Evolutionary conservation across 164 flowering plant species (phyloP).

Genomic region (Umbilicus rupestris): DNA sequence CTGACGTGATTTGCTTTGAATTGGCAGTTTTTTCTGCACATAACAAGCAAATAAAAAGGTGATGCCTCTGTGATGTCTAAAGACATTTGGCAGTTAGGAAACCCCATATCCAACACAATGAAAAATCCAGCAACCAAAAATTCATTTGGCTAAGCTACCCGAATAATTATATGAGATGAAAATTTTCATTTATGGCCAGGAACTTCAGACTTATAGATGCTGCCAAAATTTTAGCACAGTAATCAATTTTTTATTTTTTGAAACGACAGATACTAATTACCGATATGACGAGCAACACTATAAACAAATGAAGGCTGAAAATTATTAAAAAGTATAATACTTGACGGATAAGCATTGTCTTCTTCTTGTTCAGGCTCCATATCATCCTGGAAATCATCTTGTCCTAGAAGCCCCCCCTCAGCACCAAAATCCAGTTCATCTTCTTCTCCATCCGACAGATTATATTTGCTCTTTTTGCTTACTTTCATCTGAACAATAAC

Average conservation of each 20-base stretch:
- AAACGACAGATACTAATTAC: not conserved
- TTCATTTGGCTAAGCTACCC: not conserved
- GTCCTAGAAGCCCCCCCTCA: conserved; percentile 30
- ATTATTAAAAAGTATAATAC: not conserved
- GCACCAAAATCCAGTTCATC: conserved; percentile 44
- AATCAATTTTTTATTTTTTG: not conserved
- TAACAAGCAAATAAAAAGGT: not conserved
- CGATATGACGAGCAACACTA: not conserved
- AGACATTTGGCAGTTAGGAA: not conserved
- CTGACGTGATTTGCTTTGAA: conserved; percentile 17
- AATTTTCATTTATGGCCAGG: not conserved
- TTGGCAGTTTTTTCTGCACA: conserved; percentile 28
- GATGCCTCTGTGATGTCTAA: not conserved
- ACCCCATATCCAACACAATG: not conserved
- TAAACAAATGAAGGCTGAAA: not conserved
- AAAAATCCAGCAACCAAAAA: no score
- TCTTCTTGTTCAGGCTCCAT: conserved; percentile 45
- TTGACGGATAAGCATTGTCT: conserved; percentile 14
- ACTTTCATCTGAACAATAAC: conserved; percentile 33
- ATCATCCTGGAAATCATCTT: conserved; percentile 87
- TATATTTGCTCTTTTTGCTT: conserved; percentile 59
- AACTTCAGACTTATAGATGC: not conserved
- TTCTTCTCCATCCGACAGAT: conserved; percentile 90
- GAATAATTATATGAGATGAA: not conserved
- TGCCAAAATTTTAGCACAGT: not conserved